Evolutionary conservation across 176 grass and related monocot species (phyloP).

Genomic region (Coix lacrymajobi): DNA sequence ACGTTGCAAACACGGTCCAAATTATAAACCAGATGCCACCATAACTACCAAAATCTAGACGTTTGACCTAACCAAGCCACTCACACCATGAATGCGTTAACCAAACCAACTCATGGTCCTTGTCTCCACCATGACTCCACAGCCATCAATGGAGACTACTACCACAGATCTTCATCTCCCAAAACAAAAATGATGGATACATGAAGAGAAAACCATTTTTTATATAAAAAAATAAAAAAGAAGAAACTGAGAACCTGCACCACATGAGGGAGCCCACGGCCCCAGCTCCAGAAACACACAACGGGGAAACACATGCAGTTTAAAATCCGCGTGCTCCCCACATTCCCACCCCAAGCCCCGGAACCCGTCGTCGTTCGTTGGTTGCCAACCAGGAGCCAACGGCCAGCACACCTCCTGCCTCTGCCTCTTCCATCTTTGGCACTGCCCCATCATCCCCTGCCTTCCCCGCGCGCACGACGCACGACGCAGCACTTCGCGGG

Average conservation of each 20-base stretch:
- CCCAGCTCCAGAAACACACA: not conserved
- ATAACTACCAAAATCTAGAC: constrained; percentile 15
- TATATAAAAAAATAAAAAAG: not conserved
- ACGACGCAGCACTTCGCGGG: not conserved
- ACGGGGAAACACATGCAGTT: not conserved
- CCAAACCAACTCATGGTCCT: constrained; percentile 7
- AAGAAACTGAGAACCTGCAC: not conserved
- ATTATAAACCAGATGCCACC: not conserved
- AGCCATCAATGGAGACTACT: not conserved
- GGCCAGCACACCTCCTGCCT: constrained; percentile 7
- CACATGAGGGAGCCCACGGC: not conserved
- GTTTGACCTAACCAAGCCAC: constrained; percentile 11
- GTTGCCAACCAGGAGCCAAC: constrained; percentile 36
- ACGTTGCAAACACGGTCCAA: not conserved
- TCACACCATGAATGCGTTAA: constrained; percentile 5
- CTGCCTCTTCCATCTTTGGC: not conserved
- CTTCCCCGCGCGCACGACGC: constrained; percentile 4
- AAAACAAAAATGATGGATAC: not conserved
- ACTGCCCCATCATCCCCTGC: not conserved
- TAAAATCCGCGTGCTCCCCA: constrained; percentile 27
- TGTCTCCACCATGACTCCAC: not conserved
- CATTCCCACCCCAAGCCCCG: constrained; percentile 13
- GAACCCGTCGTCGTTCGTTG: constrained; percentile 8
- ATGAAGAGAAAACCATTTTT: not conserved
- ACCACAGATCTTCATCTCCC: not conserved